Conservation (phyloP, 441 rosid genomes). For the Pelargonium exstipulatum region DNA sequence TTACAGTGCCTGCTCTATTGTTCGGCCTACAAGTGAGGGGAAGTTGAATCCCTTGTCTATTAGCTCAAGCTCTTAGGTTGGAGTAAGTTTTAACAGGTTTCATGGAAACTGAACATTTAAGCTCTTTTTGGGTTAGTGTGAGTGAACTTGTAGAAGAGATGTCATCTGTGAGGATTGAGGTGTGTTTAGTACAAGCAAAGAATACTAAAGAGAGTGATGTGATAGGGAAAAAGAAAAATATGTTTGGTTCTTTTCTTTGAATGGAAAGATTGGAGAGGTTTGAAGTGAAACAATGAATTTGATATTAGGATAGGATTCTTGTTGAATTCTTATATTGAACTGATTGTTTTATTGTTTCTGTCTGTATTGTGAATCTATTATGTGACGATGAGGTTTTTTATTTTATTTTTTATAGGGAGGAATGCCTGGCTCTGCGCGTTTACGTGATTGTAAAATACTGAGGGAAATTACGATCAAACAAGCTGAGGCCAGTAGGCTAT, state of each 20-base stretch:
- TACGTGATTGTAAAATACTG: conserved; percentile 69
- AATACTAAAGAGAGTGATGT: too few relatives aligned
- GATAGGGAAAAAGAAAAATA: too few relatives aligned
- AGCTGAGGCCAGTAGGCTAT: conserved; percentile 61
- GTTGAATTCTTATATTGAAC: background rate
- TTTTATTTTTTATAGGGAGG: conserved; percentile 59
- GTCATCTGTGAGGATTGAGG: background rate
- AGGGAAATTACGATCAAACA: conserved; percentile 63
- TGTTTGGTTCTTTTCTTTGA: background rate
- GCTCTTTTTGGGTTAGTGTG: background rate
- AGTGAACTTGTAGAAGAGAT: background rate
- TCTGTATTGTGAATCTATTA: background rate
- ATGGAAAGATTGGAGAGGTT: background rate
- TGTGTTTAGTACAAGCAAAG: background rate
- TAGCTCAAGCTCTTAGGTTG: too few relatives aligned
- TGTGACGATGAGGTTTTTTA: background rate
- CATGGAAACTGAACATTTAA: background rate
- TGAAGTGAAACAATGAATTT: background rate
- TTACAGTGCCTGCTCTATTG: too few relatives aligned
- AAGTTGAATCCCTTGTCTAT: too few relatives aligned
- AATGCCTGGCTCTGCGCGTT: conserved; percentile 89
- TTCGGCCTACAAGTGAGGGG: too few relatives aligned
- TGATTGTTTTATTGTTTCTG: background rate
- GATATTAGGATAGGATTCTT: background rate
- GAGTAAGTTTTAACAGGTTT: too few relatives aligned